Base-by-base conservation (phyloP, 179 eudicot genomes). In the Amaranthus tricolor region DNA sequence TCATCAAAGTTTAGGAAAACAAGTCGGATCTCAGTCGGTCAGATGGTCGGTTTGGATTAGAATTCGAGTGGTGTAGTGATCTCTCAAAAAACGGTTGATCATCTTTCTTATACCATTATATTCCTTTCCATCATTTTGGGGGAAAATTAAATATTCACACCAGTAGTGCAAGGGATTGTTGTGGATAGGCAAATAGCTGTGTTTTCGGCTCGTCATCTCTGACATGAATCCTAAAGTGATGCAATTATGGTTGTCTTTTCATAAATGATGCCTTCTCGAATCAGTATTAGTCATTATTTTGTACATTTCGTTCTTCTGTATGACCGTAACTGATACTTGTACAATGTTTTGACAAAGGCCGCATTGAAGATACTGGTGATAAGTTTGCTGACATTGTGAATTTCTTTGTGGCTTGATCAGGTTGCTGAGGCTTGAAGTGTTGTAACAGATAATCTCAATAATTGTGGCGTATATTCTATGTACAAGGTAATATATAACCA, bases 391-490 rank as follows among this genome's bases (percentile, higher is more conserved):
- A 45, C 71, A 54, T 19, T 48, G 48, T 48, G 10, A 44, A 43
- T 24, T 64, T 62, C 48, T 54, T 62, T 64, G 56, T 31, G 65
- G 19, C 59, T n/a, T 69, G 56, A 16, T 59, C 80, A 77, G 80
- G 80, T 54, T 62, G 79, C 70, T 4, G 80, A 77, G 57, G 62
- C 50, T 70, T 21, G 53, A 51, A 31, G 40, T 12, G 5, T 6
- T 43, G 51, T 52, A n/a, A 53, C 14, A 75, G 44, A 48, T 20
- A 53, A 19, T 53, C 9, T 57, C 59, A 14, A 55, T 45, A 21
- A 63, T 12, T 55, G 71, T 53, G 80, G 43, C 57, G 20, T n/a
- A 17, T 40, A 54, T 62, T 49, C 31, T 68, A 50, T 54, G 52
- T 52, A 62, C 16, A 47, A 47, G 3, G 74, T 60, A 31, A 68